These are phyloP conservation scores for Epithemia pelagica DNA, from an alignment of 108 stramenopile genomes.

Conservation along the genomic window DNA sequence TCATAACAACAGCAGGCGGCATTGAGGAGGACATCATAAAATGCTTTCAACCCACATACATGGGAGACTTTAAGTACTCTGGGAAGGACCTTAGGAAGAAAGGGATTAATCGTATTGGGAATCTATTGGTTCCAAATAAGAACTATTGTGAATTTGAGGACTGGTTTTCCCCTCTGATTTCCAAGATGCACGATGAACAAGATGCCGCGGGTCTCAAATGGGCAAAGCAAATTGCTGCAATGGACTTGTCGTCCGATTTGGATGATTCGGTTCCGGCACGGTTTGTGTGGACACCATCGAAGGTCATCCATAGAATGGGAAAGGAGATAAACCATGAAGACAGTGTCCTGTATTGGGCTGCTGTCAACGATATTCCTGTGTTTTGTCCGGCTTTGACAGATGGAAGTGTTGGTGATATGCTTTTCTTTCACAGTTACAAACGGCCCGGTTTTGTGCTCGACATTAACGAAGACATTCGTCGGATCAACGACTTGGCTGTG, in stretches of 20 bases:
- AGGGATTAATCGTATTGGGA: conserved; percentile 97
- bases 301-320: conserved; percentile 92
- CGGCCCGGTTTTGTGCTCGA: conserved; percentile 92
- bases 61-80: conserved; percentile 91
- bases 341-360: conserved; percentile 95
- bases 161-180: conserved; percentile 91
- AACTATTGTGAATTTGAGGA: conserved; percentile 99
- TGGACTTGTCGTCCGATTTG: conserved; percentile 14
- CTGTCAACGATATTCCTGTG: conserved; percentile 90
- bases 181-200: conserved; percentile 97
- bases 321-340: conserved; percentile 91
- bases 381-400: conserved; percentile 99
- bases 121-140: conserved; percentile 90
- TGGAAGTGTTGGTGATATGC: conserved; percentile 98
- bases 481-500: conserved; percentile 92
- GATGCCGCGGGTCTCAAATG: conserved; percentile 46
- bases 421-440: conserved; percentile 99
- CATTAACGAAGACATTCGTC: conserved; percentile 90
- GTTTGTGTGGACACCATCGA: conserved; percentile 89
- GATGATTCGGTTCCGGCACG: conserved; percentile 21
- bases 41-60: conserved; percentile 93
- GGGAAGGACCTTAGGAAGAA: conserved; percentile 85
- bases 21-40: conserved; percentile 99
- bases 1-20: conserved; percentile 98
- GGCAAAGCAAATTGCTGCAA: conserved; percentile 29